Evolutionary conservation across 2,329 filamentous ascomycete species (phyloP).

Genomic region (Coniochaeta sp.): DNA sequence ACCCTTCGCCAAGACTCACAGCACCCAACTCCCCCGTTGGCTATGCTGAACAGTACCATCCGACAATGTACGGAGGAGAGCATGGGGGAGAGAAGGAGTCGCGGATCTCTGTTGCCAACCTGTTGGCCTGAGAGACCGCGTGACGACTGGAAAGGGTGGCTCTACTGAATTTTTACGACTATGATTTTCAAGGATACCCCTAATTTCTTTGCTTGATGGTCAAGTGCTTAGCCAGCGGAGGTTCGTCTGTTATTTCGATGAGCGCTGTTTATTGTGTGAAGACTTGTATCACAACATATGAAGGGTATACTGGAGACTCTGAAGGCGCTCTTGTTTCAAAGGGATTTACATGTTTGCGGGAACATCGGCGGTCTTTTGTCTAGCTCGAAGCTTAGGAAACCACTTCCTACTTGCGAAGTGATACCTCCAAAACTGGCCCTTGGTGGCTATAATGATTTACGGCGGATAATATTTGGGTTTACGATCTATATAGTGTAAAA

Average conservation of each 20-base stretch:
- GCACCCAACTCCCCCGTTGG: constrained; percentile 25
- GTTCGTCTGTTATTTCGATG: not conserved
- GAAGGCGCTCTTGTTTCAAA: not conserved
- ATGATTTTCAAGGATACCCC: not conserved
- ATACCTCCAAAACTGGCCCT: not conserved
- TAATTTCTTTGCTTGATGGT: not conserved
- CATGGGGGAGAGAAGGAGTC: not conserved
- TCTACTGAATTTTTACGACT: not conserved
- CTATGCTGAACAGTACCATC: not conserved
- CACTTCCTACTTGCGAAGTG: not conserved
- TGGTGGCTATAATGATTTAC: not conserved
- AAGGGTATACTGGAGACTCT: not conserved
- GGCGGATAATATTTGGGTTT: not conserved
- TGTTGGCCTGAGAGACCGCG: not conserved
- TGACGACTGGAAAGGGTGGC: not conserved
- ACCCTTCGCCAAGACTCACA: constrained; percentile 21
- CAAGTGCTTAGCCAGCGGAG: not conserved
- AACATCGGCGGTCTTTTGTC: not conserved
- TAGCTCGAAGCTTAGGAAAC: not conserved
- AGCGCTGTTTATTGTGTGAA: not conserved
- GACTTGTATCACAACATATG: not conserved
- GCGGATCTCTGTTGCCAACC: not conserved
- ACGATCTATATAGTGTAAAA: not conserved
- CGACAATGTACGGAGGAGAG: constrained; percentile 2
- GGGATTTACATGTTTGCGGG: not conserved